phyloP scores from a whole-genome alignment of 305 asterid species.

The Solanum hybrid region DNA sequence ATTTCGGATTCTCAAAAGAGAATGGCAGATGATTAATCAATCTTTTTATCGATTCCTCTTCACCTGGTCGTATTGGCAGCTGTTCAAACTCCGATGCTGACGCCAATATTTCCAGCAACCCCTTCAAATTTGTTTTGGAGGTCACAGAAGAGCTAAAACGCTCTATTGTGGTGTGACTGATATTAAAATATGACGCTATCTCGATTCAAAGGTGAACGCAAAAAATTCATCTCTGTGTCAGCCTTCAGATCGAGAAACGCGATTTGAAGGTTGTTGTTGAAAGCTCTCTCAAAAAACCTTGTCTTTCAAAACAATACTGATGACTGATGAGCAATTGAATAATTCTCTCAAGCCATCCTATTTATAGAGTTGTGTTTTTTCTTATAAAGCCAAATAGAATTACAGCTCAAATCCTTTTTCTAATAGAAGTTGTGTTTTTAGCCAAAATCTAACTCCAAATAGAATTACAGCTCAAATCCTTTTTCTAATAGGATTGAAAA shows the following conservation, averaged over 20 bases:
- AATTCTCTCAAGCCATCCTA: background rate
- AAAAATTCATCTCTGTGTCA: conserved; percentile 67
- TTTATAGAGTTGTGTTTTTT: background rate
- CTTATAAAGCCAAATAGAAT: background rate
- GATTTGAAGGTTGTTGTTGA: background rate
- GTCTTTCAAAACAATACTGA: background rate
- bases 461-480: background rate
- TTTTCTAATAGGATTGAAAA: background rate
- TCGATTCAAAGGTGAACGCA: conserved; percentile 50
- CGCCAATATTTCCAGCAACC: conserved; percentile 74
- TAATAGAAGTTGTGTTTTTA: background rate
- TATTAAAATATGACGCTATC: conserved; percentile 86
- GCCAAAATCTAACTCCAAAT: background rate
- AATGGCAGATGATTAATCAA: conserved; percentile 74
- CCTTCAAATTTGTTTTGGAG: conserved; percentile 76
- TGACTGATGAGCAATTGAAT: background rate
- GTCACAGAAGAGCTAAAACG: conserved; percentile 81
- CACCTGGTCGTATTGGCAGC: conserved; percentile 83
- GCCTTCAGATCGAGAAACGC: background rate
- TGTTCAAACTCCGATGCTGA: conserved; percentile 87
- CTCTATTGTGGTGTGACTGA: conserved; percentile 84
- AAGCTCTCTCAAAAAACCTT: background rate
- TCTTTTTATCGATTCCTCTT: conserved; percentile 71
- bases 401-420: background rate
- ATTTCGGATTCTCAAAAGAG: conserved; percentile 68